Evolutionary conservation across 495 filamentous ascomycete genomes (phyloP), one percentile per base, ranked within the genome.

Genomic region (Annulohypoxylon bovei): DNA sequence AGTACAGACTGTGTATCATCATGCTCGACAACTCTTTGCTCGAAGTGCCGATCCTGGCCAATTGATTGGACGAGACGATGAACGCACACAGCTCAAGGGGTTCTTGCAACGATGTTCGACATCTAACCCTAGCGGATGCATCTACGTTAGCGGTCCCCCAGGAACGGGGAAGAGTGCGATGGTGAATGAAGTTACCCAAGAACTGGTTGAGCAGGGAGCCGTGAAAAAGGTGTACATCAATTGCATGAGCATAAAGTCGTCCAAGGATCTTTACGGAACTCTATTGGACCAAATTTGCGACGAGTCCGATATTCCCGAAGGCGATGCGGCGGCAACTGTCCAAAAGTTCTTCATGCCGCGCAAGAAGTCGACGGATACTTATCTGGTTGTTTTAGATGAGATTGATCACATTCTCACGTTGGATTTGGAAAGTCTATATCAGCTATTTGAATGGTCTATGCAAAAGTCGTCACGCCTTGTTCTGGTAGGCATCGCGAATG

Each of bases 91-190:
- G 57, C 80, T 99, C 22, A 77, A 81, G 3, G 71, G 71, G 0
- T 98, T 98, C 68, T 83, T 99, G 40, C 79, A 86, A 35, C 83
- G 87, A 39, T 88, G 90, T 65, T 79, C 90, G 8, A 79, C 84
- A 9, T 77, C 85, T 14, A 82, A 82, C 8, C 85, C 86, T 18
- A 90, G 92, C 52, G 93, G 93, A n/a, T 97, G 94, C 75, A 84
- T 97, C 37, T 99, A 99, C 76, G 89, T 99, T 70, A 97, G 93
- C 70, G 95, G 95, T 0, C 95, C 95, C 28, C 95, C 95, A 1
- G 95, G 95, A 0, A 98, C 96, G 4, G 95, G 95, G 6, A 99
- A 99, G 80, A 97, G 94, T 78, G 96, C 95, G 3, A 87, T 98
- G 79, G 88, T 98, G 55, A 87, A 89, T 59, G 91, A 97, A 71